Conservation (phyloP, 345 rosid genomes). For the Lepidium aucheri region DNA sequence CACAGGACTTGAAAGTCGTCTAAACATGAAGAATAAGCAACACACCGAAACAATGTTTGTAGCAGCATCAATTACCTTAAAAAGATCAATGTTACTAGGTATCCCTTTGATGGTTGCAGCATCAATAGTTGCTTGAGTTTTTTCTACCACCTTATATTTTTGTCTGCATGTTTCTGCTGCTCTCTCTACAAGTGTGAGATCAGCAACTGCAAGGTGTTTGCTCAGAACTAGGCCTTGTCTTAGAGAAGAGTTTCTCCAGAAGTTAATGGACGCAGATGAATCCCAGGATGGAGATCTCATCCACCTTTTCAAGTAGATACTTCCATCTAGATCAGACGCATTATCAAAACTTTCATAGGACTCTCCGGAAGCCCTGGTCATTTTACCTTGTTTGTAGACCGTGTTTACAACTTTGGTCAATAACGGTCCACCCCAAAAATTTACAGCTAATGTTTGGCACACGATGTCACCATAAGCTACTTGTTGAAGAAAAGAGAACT, state of each 20-base stretch:
- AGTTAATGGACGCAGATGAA: slow-evolving; percentile 57
- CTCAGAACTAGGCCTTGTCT: slow-evolving; percentile 63
- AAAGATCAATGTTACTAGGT: slow-evolving; percentile 90
- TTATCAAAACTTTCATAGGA: slow-evolving; percentile 40
- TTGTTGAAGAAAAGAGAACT: slow-evolving; percentile 73
- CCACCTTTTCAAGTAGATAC: slow-evolving; percentile 84
- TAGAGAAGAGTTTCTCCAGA: slow-evolving; percentile 61
- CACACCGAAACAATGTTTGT: neutral
- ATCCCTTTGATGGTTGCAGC: slow-evolving; percentile 93
- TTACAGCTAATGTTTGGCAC: slow-evolving; percentile 74
- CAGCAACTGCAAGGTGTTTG: slow-evolving; percentile 79
- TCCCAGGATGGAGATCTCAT: slow-evolving; percentile 87
- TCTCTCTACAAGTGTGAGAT: slow-evolving; percentile 60
- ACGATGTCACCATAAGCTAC: slow-evolving; percentile 73
- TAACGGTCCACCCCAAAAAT: slow-evolving; percentile 83
- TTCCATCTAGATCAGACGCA: slow-evolving; percentile 75
- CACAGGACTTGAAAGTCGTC: neutral
- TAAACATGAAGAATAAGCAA: neutral
- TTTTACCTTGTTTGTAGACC: slow-evolving; percentile 29
- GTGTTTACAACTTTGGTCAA: slow-evolving; percentile 43
- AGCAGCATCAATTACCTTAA: slow-evolving; percentile 54
- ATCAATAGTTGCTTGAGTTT: slow-evolving; percentile 91
- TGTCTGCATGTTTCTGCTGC: slow-evolving; percentile 61
- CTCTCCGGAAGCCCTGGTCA: slow-evolving; percentile 32
- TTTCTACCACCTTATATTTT: slow-evolving; percentile 61